Base-by-base conservation (phyloP, 768 basidiomycete species). In the Hypholoma fasciculare region DNA sequence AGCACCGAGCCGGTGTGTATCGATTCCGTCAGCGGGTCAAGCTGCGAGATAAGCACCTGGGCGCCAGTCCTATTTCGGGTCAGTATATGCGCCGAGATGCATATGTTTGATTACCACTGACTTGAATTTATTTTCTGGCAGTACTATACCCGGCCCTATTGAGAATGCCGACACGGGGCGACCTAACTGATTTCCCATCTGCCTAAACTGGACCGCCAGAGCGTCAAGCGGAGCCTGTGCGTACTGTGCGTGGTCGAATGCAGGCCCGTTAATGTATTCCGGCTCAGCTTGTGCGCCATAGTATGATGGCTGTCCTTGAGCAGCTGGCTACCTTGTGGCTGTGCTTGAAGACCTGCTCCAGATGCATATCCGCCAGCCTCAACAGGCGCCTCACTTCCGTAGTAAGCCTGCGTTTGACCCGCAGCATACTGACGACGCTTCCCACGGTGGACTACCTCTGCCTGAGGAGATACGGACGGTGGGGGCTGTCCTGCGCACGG, bases 371-470 rank as follows among this genome's bases (percentile, higher is more conserved):
- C 65, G 11, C 69, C 65, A 9, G 84, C 79, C 49, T 84, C 84
- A 37, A 73, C 63, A 3, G 74, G 75, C 26, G 79, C 78, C 12
- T 73, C 70, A 11, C 74, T 69, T 37, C 86, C 84, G 63, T 93
- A 93, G 71, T 95, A 95, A 2, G 84, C 93, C 67, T 94, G 92
- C 1, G 94, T 94, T 73, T 97, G 95, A 11, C 92, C 95, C 3
- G 92, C 87, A 49, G 96, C 96, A 71, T 98, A 98, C 72, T 96
- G 94, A 46, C 96, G 88, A 64, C 93, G 89, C 74, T 92, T 90
- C 53, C 77, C 55, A 62, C 82, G 78, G 23, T 83, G 78, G n/a
- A 82, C 78, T 40, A 26, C 48, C 7, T 23, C 48, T 49, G 23
- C 48, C 12, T 8, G 23, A 49, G 76, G 78, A 30, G 81, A 76